Evolutionary conservation across 768 basidiomycete genomes (phyloP).

Genomic region (Lactarius evosmus): DNA sequence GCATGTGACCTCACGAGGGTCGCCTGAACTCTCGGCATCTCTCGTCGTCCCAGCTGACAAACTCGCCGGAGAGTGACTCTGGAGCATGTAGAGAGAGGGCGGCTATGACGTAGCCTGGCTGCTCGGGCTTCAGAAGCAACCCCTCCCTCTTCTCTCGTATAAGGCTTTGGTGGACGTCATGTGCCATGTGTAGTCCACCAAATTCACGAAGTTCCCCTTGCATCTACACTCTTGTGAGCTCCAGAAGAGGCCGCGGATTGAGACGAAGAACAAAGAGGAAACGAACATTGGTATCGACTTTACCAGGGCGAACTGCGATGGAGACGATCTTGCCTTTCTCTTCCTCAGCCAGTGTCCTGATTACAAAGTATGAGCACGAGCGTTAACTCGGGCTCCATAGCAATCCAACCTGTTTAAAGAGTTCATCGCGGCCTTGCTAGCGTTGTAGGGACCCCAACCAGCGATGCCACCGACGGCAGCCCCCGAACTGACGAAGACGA

Average conservation of each 20-base stretch:
- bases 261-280: constrained; percentile 4
- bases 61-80: constrained; percentile 64
- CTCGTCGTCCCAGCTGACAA: constrained; percentile 76
- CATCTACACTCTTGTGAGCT: constrained; percentile 51
- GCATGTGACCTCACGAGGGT: constrained; percentile 18
- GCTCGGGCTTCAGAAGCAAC: constrained; percentile 71
- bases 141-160: constrained; percentile 55
- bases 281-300: constrained; percentile 78
- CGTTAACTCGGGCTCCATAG: not conserved
- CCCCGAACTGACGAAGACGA: constrained; percentile 86
- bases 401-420: constrained; percentile 48
- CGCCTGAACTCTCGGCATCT: constrained; percentile 56
- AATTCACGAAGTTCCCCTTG: constrained; percentile 52
- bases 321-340: constrained; percentile 65
- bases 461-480: constrained; percentile 63
- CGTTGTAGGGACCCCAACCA: constrained; percentile 81
- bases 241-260: constrained; percentile 1
- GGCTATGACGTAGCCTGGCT: constrained; percentile 77
- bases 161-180: constrained; percentile 56
- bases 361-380: not conserved
- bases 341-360: constrained; percentile 79
- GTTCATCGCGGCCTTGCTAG: constrained; percentile 87
- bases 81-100: constrained; percentile 65
- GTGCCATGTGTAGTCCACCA: constrained; percentile 53
- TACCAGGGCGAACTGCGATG: constrained; percentile 82